Conservation (phyloP, 23 red algal genomes). For the Gracilaria gracilis region DNA sequence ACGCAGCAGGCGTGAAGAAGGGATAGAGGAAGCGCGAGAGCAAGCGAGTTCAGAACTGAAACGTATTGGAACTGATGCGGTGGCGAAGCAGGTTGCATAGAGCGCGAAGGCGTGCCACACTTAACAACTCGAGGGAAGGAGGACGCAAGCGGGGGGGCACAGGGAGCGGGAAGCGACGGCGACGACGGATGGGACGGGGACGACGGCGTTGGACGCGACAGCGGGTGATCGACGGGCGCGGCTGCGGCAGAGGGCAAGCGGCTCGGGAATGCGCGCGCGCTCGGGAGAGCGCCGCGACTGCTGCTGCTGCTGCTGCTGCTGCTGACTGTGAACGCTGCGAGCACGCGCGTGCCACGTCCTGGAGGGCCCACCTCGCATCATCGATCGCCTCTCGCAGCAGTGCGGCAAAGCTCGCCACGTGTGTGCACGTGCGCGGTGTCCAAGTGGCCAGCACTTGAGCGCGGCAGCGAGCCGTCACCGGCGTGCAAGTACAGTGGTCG, state of each 20-base stretch:
- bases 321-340: constrained; percentile 29
- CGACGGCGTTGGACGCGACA: neutral
- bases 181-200: no score
- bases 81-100: constrained; percentile 7
- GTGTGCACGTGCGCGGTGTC: neutral
- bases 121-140: neutral
- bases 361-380: neutral
- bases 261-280: constrained; percentile 10
- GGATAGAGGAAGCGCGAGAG: neutral
- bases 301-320: constrained; percentile 15
- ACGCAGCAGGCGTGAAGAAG: neutral
- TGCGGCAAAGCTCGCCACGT: neutral
- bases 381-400: neutral
- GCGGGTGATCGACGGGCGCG: constrained; percentile 12
- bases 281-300: neutral
- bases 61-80: no score
- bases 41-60: neutral
- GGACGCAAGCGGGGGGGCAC: no score
- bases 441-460: neutral
- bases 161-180: neutral
- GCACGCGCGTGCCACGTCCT: constrained; percentile 6
- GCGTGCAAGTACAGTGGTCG: neutral
- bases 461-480: neutral
- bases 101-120: constrained; percentile 9
- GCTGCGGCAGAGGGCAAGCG: neutral